Evolutionary conservation across 192 early-diverging fungal species (phyloP).

Genomic region (Backusella mclennaniae): DNA sequence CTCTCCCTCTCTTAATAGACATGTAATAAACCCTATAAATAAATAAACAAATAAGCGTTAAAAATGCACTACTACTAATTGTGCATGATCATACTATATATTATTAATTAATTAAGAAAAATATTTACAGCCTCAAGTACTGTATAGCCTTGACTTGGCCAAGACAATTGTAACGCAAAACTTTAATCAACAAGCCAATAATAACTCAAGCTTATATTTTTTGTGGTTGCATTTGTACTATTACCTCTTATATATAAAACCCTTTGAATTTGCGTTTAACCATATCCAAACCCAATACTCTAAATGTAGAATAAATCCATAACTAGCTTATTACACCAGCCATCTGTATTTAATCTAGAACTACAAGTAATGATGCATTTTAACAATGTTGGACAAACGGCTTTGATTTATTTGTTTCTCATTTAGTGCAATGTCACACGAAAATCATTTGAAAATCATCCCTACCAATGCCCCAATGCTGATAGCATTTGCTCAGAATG

Average conservation of each 20-base stretch:
- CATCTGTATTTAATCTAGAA: not conserved
- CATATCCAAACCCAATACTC: not conserved
- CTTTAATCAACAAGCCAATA: not conserved
- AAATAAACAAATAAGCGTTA: not conserved
- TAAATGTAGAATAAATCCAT: not conserved
- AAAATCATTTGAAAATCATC: not conserved
- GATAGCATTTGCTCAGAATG: not conserved
- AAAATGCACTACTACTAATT: not conserved
- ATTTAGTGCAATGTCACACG: not conserved
- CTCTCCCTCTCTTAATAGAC: not conserved
- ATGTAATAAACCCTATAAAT: conserved; percentile 1
- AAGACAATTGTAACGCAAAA: not conserved
- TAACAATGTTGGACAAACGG: not conserved
- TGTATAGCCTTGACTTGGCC: not conserved
- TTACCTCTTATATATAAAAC: no score
- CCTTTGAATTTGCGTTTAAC: not conserved
- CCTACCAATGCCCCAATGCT: not conserved
- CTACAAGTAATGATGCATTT: not conserved
- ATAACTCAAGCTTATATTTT: no score
- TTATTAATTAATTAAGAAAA: not conserved
- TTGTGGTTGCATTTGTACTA: not conserved
- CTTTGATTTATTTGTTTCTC: not conserved
- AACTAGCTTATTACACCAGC: not conserved
- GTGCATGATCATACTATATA: not conserved
- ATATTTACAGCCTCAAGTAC: not conserved